phyloP scores from a whole-genome alignment of 139 green algal genomes.

The Astrephomene gubernaculifera region DNA sequence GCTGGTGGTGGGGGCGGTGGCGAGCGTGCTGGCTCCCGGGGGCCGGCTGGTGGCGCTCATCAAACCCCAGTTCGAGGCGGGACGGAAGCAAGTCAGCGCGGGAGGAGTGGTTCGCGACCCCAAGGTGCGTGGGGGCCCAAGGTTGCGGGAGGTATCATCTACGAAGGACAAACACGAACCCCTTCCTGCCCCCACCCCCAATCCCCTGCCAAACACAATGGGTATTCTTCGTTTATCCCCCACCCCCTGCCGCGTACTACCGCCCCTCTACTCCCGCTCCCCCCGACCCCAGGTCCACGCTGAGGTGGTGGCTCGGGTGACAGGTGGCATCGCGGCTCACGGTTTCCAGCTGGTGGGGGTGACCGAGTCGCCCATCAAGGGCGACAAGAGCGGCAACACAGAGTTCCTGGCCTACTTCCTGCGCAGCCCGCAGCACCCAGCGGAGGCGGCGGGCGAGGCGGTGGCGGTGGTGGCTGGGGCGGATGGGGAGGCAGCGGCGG shows the following conservation, averaged over 20 bases:
- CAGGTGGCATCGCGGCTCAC: constrained; percentile 58
- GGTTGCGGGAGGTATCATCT: too few species aligned
- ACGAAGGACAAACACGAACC: too few species aligned
- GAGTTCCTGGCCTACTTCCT: constrained; percentile 84
- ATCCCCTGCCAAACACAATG: too few species aligned
- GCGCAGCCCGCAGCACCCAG: constrained; percentile 21
- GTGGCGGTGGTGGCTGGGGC: neutral
- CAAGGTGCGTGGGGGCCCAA: constrained; percentile 55
- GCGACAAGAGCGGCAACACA: constrained; percentile 79
- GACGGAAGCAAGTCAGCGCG: constrained; percentile 72
- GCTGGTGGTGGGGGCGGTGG: constrained; percentile 82
- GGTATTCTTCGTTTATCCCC: too few species aligned
- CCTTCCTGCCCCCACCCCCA: too few species aligned
- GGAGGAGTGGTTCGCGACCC: constrained; percentile 89
- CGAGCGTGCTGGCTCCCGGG: constrained; percentile 63
- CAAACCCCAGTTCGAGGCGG: constrained; percentile 99
- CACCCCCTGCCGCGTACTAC: too few species aligned
- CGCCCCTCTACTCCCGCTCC: too few species aligned
- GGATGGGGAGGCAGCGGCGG: neutral
- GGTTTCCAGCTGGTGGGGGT: constrained; percentile 74
- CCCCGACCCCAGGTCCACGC: constrained; percentile 62
- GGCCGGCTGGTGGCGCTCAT: constrained; percentile 90
- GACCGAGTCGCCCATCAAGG: constrained; percentile 82
- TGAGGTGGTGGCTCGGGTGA: constrained; percentile 68
- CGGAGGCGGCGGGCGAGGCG: neutral